Evolutionary conservation across 495 filamentous ascomycete genomes (phyloP).

Genomic region (Xylaria sp.): DNA sequence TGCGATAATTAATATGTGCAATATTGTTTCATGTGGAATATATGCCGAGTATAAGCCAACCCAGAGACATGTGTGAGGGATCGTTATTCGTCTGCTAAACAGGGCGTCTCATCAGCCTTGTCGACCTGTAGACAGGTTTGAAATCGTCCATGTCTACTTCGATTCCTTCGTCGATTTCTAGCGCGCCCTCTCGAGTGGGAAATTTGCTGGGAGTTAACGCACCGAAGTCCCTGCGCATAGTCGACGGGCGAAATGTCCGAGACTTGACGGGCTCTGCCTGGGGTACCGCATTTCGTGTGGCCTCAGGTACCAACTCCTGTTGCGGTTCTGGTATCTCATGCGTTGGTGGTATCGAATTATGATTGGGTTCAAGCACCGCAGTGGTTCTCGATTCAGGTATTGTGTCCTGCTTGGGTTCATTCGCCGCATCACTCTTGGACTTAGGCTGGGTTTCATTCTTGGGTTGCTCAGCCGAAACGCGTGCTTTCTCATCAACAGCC

Average conservation of each 20-base stretch:
- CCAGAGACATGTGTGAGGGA: background rate
- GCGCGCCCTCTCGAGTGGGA: slow-evolving; percentile 33
- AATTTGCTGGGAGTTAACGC: slow-evolving; percentile 36
- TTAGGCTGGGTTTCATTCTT: slow-evolving; percentile 39
- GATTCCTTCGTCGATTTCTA: slow-evolving; percentile 48
- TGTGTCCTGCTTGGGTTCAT: background rate
- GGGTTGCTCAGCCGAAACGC: slow-evolving; percentile 46
- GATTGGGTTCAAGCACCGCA: background rate
- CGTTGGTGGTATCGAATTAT: background rate
- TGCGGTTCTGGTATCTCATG: background rate
- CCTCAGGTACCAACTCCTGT: background rate
- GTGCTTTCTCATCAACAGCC: slow-evolving; percentile 65
- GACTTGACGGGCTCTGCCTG: slow-evolving; percentile 35
- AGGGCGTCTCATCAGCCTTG: slow-evolving; percentile 33
- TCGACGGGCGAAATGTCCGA: slow-evolving; percentile 42
- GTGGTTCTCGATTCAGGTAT: background rate
- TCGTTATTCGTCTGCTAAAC: slow-evolving; percentile 30
- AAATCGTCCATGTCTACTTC: slow-evolving; percentile 47
- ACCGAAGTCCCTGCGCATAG: slow-evolving; percentile 40
- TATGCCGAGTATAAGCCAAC: background rate
- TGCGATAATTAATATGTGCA: slow-evolving; percentile 26
- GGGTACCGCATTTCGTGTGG: background rate
- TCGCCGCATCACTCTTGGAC: background rate
- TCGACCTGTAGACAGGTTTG: slow-evolving; percentile 36
- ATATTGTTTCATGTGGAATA: slow-evolving; percentile 19